A percentile compares a stretch with the other conserved stretches of the same genome.
Conservation (phyloP, 306 rosid genomes). For the Prinsepia uniflora region DNA sequence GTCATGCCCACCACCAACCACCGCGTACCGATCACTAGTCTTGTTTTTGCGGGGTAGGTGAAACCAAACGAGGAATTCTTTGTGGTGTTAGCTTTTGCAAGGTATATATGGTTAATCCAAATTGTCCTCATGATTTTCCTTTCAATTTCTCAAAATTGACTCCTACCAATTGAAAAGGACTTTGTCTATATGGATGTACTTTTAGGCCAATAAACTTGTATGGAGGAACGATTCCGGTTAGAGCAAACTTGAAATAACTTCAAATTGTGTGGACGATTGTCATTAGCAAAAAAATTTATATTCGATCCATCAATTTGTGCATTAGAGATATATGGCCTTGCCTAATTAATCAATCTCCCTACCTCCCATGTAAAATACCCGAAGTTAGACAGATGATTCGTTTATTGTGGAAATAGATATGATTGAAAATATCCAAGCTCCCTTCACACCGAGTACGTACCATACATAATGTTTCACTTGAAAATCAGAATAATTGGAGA, state of each 20-base stretch:
- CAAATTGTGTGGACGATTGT: not conserved
- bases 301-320: too few species aligned
- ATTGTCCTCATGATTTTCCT: not conserved
- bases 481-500: too few species aligned
- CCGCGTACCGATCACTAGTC: not conserved
- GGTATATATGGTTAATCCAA: not conserved
- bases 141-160: not conserved
- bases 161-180: not conserved
- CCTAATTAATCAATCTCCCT: too few species aligned
- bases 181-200: not conserved
- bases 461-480: too few species aligned
- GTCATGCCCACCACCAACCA: constrained; percentile 23
- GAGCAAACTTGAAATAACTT: too few species aligned
- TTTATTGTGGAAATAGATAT: not conserved
- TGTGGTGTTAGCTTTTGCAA: not conserved
- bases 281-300: not conserved
- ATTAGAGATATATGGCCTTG: too few species aligned
- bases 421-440: not conserved
- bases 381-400: not conserved
- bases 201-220: not conserved
- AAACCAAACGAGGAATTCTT: constrained; percentile 5
- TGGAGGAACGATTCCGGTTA: too few species aligned
- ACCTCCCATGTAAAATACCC: not conserved
- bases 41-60: constrained; percentile 24
- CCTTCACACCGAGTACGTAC: too few species aligned